Base-by-base conservation (phyloP, 306 rosid species). In the Erythrophleum fordii region DNA sequence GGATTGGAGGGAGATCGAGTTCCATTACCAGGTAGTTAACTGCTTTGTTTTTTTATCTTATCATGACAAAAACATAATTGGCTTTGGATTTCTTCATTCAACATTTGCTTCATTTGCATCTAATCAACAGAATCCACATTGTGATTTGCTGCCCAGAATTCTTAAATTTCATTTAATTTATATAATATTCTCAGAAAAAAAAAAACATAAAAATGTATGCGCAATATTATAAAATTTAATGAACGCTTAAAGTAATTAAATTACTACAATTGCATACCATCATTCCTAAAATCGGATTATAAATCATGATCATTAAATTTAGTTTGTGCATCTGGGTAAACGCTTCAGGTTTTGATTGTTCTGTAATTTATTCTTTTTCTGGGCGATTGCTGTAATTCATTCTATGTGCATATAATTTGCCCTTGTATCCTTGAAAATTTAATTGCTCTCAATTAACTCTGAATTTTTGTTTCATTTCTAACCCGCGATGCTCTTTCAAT, bases 11-110 rank as follows among this genome's bases (percentile, higher is more conserved):
- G 59, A 77, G 72, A 74, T 72, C 85, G 69, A 77, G 51, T 69
- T 81, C 49, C 79, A 77, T 83, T 77, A 58, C 76, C 85, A 83
- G 90, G 84, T 86, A 80, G 16, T 42, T 22, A 20, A 42, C 45
- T 53, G 16, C 17, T 22, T 70, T 72, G 62, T 39, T 64, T 46
- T 39, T 69, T 7, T 44, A 55, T 34, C 20, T 75, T 14, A 62
- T 35, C 49, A 34, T 41, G 25, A 3, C 16, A 22, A 66, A 46
- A 28, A 44, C 11, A 11, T 42, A 12, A 25, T 23, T 58, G 62
- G 17, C 65, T 65, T 28, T 51, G 68, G 22, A 82, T 60, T 7
- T 71, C 39, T 76, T 52, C 12, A 51, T 34, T 48, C 61, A 51
- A 70, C 11, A 65, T 68, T 59, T 77, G 83, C 73, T 64, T 46